phyloP scores from a whole-genome alignment of 805 yeast species.

The Lipomyces sp. region DNA sequence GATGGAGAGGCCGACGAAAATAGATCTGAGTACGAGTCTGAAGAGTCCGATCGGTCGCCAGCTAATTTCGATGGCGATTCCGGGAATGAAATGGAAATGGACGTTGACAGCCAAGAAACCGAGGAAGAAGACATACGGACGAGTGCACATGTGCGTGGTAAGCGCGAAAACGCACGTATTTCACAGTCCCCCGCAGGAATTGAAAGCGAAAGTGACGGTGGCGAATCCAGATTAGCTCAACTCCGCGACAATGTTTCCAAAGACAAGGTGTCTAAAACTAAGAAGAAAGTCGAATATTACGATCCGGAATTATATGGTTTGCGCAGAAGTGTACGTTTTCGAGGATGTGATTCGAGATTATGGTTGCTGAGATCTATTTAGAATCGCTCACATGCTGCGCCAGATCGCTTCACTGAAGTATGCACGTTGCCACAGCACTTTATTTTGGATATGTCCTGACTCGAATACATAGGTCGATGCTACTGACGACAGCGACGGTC shows the following conservation, averaged over 20 bases:
- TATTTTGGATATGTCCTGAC: background rate
- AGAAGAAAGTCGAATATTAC: constrained; percentile 15
- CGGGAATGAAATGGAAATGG: constrained; percentile 14
- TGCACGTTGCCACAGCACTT: background rate
- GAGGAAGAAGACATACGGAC: constrained; percentile 22
- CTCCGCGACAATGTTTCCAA: background rate
- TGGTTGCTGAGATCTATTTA: background rate
- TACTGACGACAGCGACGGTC: constrained; percentile 21
- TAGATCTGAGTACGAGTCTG: constrained; percentile 1
- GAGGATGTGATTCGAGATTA: background rate
- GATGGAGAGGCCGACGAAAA: background rate
- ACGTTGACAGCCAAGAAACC: constrained; percentile 25
- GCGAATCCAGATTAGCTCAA: background rate
- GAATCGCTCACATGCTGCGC: constrained; percentile 37
- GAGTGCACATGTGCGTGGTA: background rate
- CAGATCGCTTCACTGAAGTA: constrained; percentile 33
- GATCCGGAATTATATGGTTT: constrained; percentile 45
- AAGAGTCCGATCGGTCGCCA: constrained; percentile 2
- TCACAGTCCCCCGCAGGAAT: background rate
- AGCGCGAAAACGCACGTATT: background rate
- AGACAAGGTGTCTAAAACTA: background rate
- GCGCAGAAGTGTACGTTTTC: constrained; percentile 37
- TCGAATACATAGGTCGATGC: constrained; percentile 10
- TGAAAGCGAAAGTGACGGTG: background rate
- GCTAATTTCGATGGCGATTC: constrained; percentile 7